Evolutionary conservation across 2,329 filamentous ascomycete genomes (phyloP).

Genomic region (Fonsecaea pedrosoi): DNA sequence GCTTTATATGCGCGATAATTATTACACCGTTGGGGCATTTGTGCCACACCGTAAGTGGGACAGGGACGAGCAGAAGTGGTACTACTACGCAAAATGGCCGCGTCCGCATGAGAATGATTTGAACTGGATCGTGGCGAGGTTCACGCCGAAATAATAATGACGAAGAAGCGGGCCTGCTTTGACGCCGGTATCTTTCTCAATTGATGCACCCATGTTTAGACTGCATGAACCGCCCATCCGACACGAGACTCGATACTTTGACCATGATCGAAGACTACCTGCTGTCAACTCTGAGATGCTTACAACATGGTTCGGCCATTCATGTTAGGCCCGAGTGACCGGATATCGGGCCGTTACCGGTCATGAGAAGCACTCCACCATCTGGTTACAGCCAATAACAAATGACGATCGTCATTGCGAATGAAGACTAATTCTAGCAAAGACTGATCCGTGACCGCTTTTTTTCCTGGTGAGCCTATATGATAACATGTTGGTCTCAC

Average conservation of each 20-base stretch:
- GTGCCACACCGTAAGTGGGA: conserved; percentile 40
- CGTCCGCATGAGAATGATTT: conserved; percentile 39
- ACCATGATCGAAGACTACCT: not conserved
- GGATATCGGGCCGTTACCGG: conserved; percentile 7
- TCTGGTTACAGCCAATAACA: not conserved
- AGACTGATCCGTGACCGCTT: not conserved
- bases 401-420: not conserved
- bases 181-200: not conserved
- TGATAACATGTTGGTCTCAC: not conserved
- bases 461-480: not conserved
- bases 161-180: not conserved
- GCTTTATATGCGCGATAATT: conserved; percentile 40
- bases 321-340: not conserved
- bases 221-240: not conserved
- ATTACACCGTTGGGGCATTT: conserved; percentile 39
- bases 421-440: not conserved
- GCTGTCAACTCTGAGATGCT: not conserved
- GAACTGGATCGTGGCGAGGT: conserved; percentile 35
- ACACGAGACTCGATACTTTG: not conserved
- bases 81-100: conserved; percentile 39
- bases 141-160: conserved; percentile 22
- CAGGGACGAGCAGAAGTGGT: conserved; percentile 35
- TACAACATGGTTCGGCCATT: not conserved
- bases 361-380: not conserved
- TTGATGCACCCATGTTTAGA: not conserved